Evolutionary conservation across 2,329 filamentous ascomycete species (phyloP), one percentile per base, ranked within the genome.

Genomic region (Pestalotiopsis sp.): DNA sequence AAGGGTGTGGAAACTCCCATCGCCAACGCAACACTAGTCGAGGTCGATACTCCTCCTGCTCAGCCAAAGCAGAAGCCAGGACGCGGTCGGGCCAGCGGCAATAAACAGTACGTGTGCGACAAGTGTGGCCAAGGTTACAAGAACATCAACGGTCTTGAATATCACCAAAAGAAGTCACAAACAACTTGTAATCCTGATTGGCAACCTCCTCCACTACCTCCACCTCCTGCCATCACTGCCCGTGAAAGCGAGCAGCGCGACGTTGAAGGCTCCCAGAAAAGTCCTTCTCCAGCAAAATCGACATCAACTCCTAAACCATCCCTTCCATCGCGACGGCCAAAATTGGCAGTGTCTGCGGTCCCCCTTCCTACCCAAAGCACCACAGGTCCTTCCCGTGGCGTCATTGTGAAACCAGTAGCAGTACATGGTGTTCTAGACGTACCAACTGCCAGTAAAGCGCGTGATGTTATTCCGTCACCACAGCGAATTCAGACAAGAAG

Each of bases 131-230:
- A 82, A 3, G 78, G 76, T 12, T 90, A 87, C 87, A 89, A 88
- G 75, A 90, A 90, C 65, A 81, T 86, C 41, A 79, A 87, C 60
- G 88, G 88, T 0, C 78, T 90, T 17, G 87, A 88, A 64, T 90
- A 90, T 73, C 88, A 90, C 70, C 76, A 85, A 14, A 84, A 84
- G 41, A 89, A 88, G 72, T 86, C 87, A 1, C 80, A 80, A 69
- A 85, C 85, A 3, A 25, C 81, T 14, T 90, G 88, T 73, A 90
- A 90, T 71, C 83, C 87, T 2, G 74, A 76, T 67, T 85, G 80
- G 62, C 76, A 81, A 17, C 76, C 80, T 27, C 69, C 70, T 13
- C 69, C 76, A 4, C 69, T 71, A 7, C 72, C 71, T 59, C 69
- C 69, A 41, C 9, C 64, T 23, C 31, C 23, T 9, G 13, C 59